Evolutionary conservation across 2,329 filamentous ascomycete species (phyloP), one percentile per base, ranked within the genome.

Genomic region (Metarhizium rileyi): DNA sequence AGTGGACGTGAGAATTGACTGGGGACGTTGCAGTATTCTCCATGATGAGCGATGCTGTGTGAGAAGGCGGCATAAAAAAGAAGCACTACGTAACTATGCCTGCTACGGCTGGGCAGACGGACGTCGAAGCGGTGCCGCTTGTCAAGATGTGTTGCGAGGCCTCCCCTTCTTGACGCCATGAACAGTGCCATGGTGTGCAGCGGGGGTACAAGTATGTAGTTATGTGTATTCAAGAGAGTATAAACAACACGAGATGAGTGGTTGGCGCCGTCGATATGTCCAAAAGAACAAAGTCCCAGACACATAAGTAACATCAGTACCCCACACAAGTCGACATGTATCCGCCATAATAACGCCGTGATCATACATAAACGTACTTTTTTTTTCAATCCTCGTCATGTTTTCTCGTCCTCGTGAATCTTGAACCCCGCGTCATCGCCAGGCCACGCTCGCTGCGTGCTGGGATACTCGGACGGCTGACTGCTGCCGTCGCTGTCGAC

Each of bases 401-500:
- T n/a, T n/a, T 33, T 46, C 14, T 60, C 57, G 51, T 72, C 70
- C 57, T 71, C 70, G 55, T 72, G 69, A 36, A 72, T 72, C 23
- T 58, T 57, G 46, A 72, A 71, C 6, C 58, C 67, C 2, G 53
- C 44, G 23, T 56, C 58, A 22, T 46, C 27, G 8, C 22, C 46
- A 5, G 64, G 63, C 69, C 69, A 74, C 8, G 66, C 65, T 16
- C 61, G 66, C 52, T 75, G 72, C 12, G 71, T 78, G 58, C 71
- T 77, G 5, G 76, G 72, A 55, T 80, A 81, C 57, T 80, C 77
- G 18, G 72, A 77, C 2, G 78, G 78, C 55, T 71, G 69, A 59
- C 75, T 76, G 57, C 76, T 79, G 28, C 55, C 62, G 4, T 68
- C 67, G 48, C 61, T 66, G n/a, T 54, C 54, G n/a, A 59, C 64